These are phyloP conservation scores for Dioscorea dumetorum DNA, from an alignment of 106 monocot genomes.

Conservation along the genomic window DNA sequence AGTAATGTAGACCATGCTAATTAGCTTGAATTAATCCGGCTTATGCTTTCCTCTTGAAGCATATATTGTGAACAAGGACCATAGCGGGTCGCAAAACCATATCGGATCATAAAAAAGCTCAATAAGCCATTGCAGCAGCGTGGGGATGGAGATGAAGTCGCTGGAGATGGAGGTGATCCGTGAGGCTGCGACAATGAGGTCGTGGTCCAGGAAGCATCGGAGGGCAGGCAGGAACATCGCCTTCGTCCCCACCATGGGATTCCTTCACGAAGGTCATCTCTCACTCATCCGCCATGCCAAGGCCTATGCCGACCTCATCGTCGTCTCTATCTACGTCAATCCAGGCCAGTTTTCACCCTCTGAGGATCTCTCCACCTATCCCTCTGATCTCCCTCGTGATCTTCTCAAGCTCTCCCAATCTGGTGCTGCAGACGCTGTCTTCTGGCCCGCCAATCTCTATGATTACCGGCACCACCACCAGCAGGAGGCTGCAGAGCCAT, in stretches of 20 bases:
- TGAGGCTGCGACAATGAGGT: constrained; percentile 54
- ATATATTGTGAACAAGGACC: too few relatives aligned
- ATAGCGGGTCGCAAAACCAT: too few relatives aligned
- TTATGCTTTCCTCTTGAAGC: too few relatives aligned
- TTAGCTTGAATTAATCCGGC: too few relatives aligned
- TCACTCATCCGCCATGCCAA: constrained; percentile 54
- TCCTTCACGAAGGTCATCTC: constrained; percentile 88
- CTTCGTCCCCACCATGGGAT: constrained; percentile 96
- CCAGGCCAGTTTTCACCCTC: constrained; percentile 91
- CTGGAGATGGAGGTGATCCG: constrained; percentile 35
- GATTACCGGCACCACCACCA: constrained; percentile 10
- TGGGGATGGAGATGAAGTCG: too few relatives aligned
- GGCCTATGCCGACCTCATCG: constrained; percentile 35
- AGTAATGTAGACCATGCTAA: too few relatives aligned
- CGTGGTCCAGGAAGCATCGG: constrained; percentile 53
- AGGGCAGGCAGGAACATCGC: constrained; percentile 38
- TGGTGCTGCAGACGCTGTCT: constrained; percentile 60
- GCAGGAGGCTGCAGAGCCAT: too few relatives aligned
- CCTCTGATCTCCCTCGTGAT: constrained; percentile 60
- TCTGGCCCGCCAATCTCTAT: constrained; percentile 68
- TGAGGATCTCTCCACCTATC: constrained; percentile 87
- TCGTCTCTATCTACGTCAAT: constrained; percentile 97
- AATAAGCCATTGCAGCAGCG: too few relatives aligned
- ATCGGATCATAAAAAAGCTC: too few relatives aligned
- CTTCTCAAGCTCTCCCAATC: constrained; percentile 50